A percentile compares a stretch with the other conserved stretches of the same genome.
These are phyloP conservation scores for Fraxinus sp. DNA, from an alignment of 305 asterid genomes.

Conservation along the genomic window DNA sequence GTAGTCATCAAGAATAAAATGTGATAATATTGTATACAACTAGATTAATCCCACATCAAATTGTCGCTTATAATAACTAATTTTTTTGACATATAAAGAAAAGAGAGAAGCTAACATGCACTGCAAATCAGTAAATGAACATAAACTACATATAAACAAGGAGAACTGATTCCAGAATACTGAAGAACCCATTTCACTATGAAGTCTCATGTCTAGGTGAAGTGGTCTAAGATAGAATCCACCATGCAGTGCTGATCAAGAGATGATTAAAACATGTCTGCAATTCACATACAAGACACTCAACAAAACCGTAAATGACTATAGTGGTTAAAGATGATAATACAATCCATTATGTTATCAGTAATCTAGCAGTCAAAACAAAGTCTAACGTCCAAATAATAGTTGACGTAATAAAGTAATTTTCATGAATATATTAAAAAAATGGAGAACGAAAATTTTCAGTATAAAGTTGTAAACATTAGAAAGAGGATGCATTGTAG, in stretches of 20 bases:
- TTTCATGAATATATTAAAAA: neutral
- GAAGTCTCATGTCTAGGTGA: constrained; percentile 50
- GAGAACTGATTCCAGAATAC: neutral
- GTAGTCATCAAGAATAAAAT: neutral
- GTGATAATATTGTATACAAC: neutral
- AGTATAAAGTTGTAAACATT: neutral
- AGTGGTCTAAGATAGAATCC: constrained; percentile 50
- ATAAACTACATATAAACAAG: neutral
- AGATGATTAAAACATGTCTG: constrained; percentile 54
- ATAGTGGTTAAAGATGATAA: constrained; percentile 37
- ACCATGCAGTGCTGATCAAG: constrained; percentile 51
- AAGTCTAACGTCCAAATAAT: neutral
- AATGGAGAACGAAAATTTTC: neutral
- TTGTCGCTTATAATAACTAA: constrained; percentile 8
- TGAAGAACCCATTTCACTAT: constrained; percentile 18
- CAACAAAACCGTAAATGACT: constrained; percentile 43
- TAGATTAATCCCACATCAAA: neutral
- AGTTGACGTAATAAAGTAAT: neutral
- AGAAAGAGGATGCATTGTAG: neutral
- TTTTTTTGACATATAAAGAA: neutral
- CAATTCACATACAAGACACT: constrained; percentile 58
- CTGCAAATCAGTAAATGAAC: neutral
- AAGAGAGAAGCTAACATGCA: constrained; percentile 2
- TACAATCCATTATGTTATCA: constrained; percentile 22
- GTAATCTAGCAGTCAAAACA: constrained; percentile 12